A percentile compares a stretch with the other conserved stretches of the same genome.
Evolutionary conservation across 805 yeast genomes (phyloP).

Genomic region (Phaffomyces antillensis): DNA sequence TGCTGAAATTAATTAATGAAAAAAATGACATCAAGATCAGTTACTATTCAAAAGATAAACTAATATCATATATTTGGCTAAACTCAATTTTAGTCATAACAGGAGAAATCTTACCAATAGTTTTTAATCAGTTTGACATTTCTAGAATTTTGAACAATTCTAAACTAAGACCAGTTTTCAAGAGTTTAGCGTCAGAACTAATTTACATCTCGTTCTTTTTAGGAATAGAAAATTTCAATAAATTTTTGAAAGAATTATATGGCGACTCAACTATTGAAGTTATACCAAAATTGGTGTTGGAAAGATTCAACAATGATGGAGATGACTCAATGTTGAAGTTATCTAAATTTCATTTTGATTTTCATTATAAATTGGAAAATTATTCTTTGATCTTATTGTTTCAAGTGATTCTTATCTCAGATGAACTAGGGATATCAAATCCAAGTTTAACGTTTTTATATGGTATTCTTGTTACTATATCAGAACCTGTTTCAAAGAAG

Average conservation of each 20-base stretch:
- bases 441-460: constrained; percentile 10
- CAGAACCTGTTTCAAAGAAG: not conserved
- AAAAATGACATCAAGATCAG: not conserved
- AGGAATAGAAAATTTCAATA: constrained; percentile 2
- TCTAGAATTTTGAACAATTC: not conserved
- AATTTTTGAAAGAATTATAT: not conserved
- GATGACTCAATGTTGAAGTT: not conserved
- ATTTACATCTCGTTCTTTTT: not conserved
- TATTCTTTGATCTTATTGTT: constrained; percentile 8
- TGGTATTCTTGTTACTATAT: constrained; percentile 2
- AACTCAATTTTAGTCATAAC: constrained; percentile 3
- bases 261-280: not conserved
- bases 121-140: constrained; percentile 4
- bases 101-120: constrained; percentile 6
- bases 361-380: constrained; percentile 1
- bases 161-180: constrained; percentile 2
- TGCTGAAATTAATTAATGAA: not conserved
- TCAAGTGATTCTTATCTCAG: constrained; percentile 12
- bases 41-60: not conserved
- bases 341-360: constrained; percentile 3
- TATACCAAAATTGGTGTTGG: not conserved
- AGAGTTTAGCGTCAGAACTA: constrained; percentile 6
- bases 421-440: constrained; percentile 3
- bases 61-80: constrained; percentile 6
- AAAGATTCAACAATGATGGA: too few species aligned